These are phyloP conservation scores for Cryptococcus wingfieldii DNA, from an alignment of 1,284 basidiomycete species.

Conservation along the genomic window DNA sequence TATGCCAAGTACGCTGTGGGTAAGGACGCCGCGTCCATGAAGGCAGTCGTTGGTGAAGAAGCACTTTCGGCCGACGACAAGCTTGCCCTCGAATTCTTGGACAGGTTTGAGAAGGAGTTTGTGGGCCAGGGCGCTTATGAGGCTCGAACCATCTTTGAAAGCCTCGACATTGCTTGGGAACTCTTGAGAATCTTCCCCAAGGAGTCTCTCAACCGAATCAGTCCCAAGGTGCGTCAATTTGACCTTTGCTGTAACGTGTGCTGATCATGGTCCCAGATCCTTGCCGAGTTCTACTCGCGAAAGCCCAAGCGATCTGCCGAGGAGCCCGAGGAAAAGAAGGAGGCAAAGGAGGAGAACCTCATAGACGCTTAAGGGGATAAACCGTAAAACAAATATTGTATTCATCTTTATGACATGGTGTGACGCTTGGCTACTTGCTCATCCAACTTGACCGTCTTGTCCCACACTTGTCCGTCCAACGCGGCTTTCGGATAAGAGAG, in stretches of 20 bases:
- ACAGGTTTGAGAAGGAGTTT: constrained; percentile 91
- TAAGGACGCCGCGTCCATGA: constrained; percentile 96
- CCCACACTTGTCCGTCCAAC: constrained; percentile 33
- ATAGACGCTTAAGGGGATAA: constrained; percentile 24
- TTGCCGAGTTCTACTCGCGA: constrained; percentile 36
- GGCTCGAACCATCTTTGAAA: constrained; percentile 94
- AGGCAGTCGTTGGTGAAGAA: constrained; percentile 98
- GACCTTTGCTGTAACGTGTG: background rate
- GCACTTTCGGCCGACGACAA: constrained; percentile 92
- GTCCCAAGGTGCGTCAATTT: constrained; percentile 55
- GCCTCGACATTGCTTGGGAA: constrained; percentile 95
- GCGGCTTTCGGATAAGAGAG: constrained; percentile 27
- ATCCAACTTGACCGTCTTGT: constrained; percentile 31
- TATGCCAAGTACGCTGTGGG: constrained; percentile 98
- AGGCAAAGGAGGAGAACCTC: constrained; percentile 41
- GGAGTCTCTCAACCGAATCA: constrained; percentile 95
- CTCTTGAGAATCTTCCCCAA: constrained; percentile 98
- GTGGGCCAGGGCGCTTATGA: constrained; percentile 95
- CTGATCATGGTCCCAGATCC: constrained; percentile 21
- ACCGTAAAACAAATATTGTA: background rate
- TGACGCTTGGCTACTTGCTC: constrained; percentile 11
- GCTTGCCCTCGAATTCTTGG: constrained; percentile 81
- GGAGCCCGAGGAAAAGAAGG: constrained; percentile 47
- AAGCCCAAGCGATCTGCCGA: constrained; percentile 57
- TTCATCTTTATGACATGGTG: constrained; percentile 4